A percentile compares a stretch with the other conserved stretches of the same genome.
Conservation (phyloP, 257 asterid species). For the Forsythia suspensa region DNA sequence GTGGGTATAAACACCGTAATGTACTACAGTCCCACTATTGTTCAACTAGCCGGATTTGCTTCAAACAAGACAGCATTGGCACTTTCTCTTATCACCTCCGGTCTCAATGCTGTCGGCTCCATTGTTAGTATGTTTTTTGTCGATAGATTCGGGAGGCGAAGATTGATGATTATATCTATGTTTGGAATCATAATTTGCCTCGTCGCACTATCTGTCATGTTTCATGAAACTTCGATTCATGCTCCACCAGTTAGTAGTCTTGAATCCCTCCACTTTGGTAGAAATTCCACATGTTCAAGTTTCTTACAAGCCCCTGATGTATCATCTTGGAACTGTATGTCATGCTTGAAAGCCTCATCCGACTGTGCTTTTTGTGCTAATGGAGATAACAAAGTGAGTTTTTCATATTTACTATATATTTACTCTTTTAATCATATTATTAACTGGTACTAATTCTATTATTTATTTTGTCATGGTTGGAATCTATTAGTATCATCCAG, state of each 20-base stretch:
- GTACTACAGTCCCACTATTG: slow-evolving; percentile 55
- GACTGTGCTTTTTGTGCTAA: slow-evolving; percentile 39
- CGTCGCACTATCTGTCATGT: slow-evolving; percentile 28
- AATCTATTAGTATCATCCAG: slow-evolving; percentile 8
- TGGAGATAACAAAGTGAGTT: slow-evolving; percentile 30
- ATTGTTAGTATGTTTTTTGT: slow-evolving; percentile 41
- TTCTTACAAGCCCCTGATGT: slow-evolving; percentile 11
- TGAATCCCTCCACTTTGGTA: slow-evolving; percentile 39
- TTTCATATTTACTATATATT: background rate
- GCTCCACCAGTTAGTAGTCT: slow-evolving; percentile 27
- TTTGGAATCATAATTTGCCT: slow-evolving; percentile 37
- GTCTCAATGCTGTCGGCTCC: slow-evolving; percentile 45
- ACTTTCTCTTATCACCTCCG: slow-evolving; percentile 44
- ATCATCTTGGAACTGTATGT: slow-evolving; percentile 36
- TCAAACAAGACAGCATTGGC: slow-evolving; percentile 49
- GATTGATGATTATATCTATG: slow-evolving; percentile 42
- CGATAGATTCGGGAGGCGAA: slow-evolving; percentile 44
- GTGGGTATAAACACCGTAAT: slow-evolving; percentile 55
- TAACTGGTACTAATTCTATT: background rate
- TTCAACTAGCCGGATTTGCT: slow-evolving; percentile 48
- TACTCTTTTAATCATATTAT: background rate
- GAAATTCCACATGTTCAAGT: slow-evolving; percentile 38
- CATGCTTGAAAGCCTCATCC: slow-evolving; percentile 26
- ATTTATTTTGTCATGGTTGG: background rate
- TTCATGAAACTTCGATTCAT: slow-evolving; percentile 33